Conservation (phyloP, 768 basidiomycete species). For the Phaffia tasmanica region DNA sequence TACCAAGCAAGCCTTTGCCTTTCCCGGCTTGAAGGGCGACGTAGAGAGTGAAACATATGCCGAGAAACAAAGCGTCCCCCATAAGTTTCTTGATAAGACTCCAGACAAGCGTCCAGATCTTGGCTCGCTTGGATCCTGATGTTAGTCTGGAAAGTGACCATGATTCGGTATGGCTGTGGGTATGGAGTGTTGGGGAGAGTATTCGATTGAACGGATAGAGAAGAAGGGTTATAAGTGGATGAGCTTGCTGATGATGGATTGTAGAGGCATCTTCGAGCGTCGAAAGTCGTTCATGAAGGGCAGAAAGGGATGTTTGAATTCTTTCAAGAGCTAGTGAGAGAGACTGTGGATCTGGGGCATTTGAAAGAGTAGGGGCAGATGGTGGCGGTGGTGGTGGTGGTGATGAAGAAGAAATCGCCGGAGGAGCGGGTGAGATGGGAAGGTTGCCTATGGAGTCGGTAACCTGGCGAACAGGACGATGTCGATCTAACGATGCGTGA, state of each 20-base stretch:
- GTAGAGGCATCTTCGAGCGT: conserved; percentile 16
- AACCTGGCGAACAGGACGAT: neutral
- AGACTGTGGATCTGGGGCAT: neutral
- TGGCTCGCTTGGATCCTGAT: too few relatives aligned
- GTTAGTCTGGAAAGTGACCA: too few relatives aligned
- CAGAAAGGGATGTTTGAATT: conserved; percentile 19
- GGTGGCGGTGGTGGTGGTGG: neutral
- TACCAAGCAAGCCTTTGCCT: too few relatives aligned
- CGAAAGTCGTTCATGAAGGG: conserved; percentile 14
- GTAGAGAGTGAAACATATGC: too few relatives aligned
- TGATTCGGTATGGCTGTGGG: too few relatives aligned
- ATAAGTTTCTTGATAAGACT: too few relatives aligned
- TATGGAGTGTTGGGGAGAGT: too few relatives aligned
- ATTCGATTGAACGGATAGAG: too few relatives aligned
- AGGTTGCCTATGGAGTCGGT: neutral
- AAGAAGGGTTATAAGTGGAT: conserved; percentile 15
- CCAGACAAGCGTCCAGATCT: too few relatives aligned
- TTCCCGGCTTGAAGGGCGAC: too few relatives aligned
- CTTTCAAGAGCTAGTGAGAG: conserved; percentile 17
- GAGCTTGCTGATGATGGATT: neutral
- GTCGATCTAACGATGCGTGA: neutral
- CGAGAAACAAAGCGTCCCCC: too few relatives aligned
- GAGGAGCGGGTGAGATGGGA: neutral
- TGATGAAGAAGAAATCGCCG: neutral
- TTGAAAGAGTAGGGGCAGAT: neutral